A percentile compares a stretch with the other conserved stretches of the same genome.
Conservation (phyloP, 2,329 filamentous ascomycete species). For the Alternaria novae-zelandiae region DNA sequence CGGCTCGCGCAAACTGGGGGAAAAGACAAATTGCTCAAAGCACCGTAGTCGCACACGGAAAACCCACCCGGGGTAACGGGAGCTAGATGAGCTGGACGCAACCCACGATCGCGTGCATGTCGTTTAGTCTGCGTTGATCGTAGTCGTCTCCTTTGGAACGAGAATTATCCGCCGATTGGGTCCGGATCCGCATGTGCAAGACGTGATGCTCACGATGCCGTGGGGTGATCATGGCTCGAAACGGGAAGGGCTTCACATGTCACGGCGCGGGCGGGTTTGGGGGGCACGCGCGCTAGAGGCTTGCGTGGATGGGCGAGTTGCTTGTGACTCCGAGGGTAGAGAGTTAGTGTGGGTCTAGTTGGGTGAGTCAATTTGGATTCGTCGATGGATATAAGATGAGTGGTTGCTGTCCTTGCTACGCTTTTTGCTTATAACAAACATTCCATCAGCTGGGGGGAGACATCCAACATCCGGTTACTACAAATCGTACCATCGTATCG, state of each 20-base stretch:
- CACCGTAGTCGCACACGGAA: slow-evolving; percentile 2
- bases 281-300: background rate
- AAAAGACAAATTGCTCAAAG: background rate
- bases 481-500: background rate
- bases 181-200: slow-evolving; percentile 13
- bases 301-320: background rate
- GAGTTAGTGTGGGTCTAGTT: slow-evolving; percentile 6
- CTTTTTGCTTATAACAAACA: background rate
- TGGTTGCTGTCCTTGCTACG: background rate
- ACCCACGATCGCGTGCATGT: background rate
- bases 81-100: slow-evolving; percentile 2
- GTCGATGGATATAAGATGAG: slow-evolving; percentile 4
- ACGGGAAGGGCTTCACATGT: slow-evolving; percentile 9
- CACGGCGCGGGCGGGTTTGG: background rate
- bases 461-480: background rate
- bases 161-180: slow-evolving; percentile 12
- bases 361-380: background rate
- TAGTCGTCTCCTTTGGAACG: background rate
- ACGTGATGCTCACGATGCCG: slow-evolving; percentile 15
- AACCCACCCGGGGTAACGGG: slow-evolving; percentile 14
- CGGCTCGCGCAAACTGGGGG: background rate
- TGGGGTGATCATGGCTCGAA: slow-evolving; percentile 18
- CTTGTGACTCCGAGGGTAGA: slow-evolving; percentile 17
- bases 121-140: background rate
- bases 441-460: background rate